Evolutionary conservation across 2,329 filamentous ascomycete species (phyloP), one percentile per base, ranked within the genome.

Genomic region (Colletotrichum costaricense): DNA sequence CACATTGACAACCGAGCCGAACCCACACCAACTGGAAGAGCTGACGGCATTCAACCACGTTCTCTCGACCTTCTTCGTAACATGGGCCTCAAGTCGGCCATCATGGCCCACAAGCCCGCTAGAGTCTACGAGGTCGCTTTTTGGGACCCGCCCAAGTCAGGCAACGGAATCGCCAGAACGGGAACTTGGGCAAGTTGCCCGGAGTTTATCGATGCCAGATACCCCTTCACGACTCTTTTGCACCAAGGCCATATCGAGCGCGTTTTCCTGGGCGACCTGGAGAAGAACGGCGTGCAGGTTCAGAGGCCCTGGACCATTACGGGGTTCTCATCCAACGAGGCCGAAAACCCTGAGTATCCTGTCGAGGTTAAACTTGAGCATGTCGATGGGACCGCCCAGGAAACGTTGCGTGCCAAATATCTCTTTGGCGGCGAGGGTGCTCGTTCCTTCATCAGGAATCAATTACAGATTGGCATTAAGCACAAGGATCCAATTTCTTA

Each of bases 1-100:
- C 95, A 98, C 84, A 95, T 98, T 80, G 95, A 98, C 84, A 97
- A 97, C 84, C 90, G 95, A 72, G 88, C 94, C 2, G 93, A 96
- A 79, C 95, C 95, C 19, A 98, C 95, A 14, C 80, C 91, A 2
- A 97, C 95, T 24, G 95, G 95, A 66, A 93, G 95, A 76, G 95
- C 95, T 69, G 95, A 98, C 83, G 95, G 95, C 75, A 97, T 98
- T 71, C 95, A 98, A 84, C 95, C 95, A 49, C 92, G 95, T 52
- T 97, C 95, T 0, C 87, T 97, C 28, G 95, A 98, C 78, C 89
- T 98, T 19, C 87, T 98, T 60, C 91, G 93, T 65, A 98, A 97
- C 80, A 94, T 98, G 92, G 95, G 94, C 1, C 86, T 98, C 70
- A 97, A 98, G 85, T 90, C 94, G 57, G 91, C 91, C 69, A 94